A percentile compares a stretch with the other conserved stretches of the same genome.
phyloP scores from a whole-genome alignment of 495 filamentous ascomycete genomes.

The Staphylotrichum longicolle region DNA sequence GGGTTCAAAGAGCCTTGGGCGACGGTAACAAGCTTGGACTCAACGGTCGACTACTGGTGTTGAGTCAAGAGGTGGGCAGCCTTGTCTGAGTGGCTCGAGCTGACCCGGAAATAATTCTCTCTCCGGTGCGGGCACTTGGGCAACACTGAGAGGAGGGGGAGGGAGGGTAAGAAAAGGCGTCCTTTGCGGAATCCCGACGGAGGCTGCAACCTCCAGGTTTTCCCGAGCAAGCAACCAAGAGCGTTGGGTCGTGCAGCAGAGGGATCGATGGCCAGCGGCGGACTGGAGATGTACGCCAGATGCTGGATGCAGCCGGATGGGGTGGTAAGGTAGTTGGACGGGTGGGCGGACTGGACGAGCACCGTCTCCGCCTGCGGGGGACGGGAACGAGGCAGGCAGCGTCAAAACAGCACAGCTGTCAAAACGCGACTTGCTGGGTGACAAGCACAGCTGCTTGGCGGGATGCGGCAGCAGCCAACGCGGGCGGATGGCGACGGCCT shows the following conservation, averaged over 20 bases:
- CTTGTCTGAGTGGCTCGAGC: neutral
- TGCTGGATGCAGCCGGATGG: neutral
- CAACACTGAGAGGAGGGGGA: neutral
- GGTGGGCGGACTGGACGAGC: conserved; percentile 7
- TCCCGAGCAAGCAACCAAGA: conserved; percentile 7
- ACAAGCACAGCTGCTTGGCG: conserved; percentile 16
- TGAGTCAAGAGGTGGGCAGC: no score
- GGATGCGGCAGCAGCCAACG: conserved; percentile 20
- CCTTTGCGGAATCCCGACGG: conserved; percentile 2
- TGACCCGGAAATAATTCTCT: neutral
- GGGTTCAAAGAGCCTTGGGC: neutral
- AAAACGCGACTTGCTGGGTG: conserved; percentile 5
- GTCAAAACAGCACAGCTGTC: conserved; percentile 20
- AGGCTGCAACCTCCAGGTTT: conserved; percentile 5
- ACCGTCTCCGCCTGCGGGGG: conserved; percentile 16
- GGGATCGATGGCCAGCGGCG: conserved; percentile 25
- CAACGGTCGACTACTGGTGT: no score
- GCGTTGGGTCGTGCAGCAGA: conserved; percentile 14
- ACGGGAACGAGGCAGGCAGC: conserved; percentile 12
- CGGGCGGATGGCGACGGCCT: conserved; percentile 22
- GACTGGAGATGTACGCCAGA: conserved; percentile 14
- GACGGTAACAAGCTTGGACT: no score
- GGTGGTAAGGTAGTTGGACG: no score
- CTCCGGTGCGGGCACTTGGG: no score
- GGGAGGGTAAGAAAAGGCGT: conserved; percentile 6